A percentile compares a stretch with the other conserved stretches of the same genome.
These are phyloP conservation scores for Chrysanthemum lavandulifolium DNA, from an alignment of 129 eudicot species.

Conservation along the genomic window DNA sequence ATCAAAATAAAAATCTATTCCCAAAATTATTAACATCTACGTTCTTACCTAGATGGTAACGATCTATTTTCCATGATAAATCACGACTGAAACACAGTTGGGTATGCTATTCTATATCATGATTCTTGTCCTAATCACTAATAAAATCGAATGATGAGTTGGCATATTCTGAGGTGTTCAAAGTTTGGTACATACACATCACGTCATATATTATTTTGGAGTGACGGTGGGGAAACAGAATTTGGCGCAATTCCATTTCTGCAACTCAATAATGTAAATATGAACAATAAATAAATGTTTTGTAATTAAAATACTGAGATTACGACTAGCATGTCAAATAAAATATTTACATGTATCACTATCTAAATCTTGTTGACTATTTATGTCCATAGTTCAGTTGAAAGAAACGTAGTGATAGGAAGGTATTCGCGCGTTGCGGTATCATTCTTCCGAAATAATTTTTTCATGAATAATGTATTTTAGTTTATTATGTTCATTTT, in stretches of 20 bases:
- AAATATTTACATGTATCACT: not conserved
- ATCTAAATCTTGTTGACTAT: not conserved
- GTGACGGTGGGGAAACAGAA: not conserved
- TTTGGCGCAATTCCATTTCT: conserved; percentile 17
- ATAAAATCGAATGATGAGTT: not conserved
- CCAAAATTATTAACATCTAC: not conserved
- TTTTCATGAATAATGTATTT: too few relatives aligned
- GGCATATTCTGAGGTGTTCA: conserved; percentile 3
- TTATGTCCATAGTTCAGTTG: not conserved
- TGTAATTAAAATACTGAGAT: not conserved
- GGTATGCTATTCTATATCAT: not conserved
- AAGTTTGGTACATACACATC: conserved; percentile 3
- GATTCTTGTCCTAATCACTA: too few relatives aligned
- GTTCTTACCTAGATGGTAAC: too few relatives aligned
- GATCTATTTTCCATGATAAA: too few relatives aligned
- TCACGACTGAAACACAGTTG: too few relatives aligned
- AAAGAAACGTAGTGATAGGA: not conserved
- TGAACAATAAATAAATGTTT: not conserved
- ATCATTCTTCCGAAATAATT: too few relatives aligned
- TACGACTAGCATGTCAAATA: not conserved
- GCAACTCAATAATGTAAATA: not conserved
- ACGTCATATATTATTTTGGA: not conserved
- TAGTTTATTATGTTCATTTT: too few relatives aligned
- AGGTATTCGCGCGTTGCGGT: too few relatives aligned
- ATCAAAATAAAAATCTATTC: not conserved